phyloP scores from a whole-genome alignment of 1,284 basidiomycete species.

The Earliella scabrosa region DNA sequence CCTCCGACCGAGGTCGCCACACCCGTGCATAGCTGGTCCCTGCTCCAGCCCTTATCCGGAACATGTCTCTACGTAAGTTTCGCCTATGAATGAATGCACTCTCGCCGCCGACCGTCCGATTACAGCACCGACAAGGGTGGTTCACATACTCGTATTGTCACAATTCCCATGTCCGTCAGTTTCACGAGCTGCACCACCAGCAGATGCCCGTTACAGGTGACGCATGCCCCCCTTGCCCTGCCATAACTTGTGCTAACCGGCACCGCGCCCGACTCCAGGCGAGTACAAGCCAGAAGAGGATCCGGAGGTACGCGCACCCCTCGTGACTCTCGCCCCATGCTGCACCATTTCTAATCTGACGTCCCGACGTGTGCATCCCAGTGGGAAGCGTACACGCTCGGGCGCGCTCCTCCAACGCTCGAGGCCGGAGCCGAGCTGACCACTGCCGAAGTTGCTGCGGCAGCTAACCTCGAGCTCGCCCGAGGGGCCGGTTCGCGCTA shows the following conservation, averaged over 20 bases:
- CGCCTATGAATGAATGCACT: slow-evolving; percentile 9
- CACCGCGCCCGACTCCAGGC: slow-evolving; percentile 44
- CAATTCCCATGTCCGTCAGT: slow-evolving; percentile 87
- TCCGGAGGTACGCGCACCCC: slow-evolving; percentile 57
- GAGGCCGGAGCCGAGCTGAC: slow-evolving; percentile 69
- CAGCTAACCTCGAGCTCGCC: slow-evolving; percentile 74
- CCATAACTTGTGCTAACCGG: slow-evolving; percentile 27
- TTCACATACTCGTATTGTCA: slow-evolving; percentile 97
- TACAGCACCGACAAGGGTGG: slow-evolving; percentile 85
- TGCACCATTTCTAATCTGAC: slow-evolving; percentile 25
- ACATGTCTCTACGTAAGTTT: slow-evolving; percentile 79
- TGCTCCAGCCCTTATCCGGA: slow-evolving; percentile 76
- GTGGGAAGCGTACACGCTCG: slow-evolving; percentile 85
- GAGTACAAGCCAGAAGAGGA: slow-evolving; percentile 82
- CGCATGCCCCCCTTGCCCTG: slow-evolving; percentile 18
- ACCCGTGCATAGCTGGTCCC: slow-evolving; percentile 76
- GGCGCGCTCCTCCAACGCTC: slow-evolving; percentile 64
- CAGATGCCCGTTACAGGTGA: slow-evolving; percentile 70
- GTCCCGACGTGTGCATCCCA: slow-evolving; percentile 35
- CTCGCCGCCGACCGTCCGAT: slow-evolving; percentile 19
- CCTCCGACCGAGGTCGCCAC: slow-evolving; percentile 56
- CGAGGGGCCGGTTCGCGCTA: slow-evolving; percentile 83
- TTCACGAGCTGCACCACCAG: slow-evolving; percentile 68
- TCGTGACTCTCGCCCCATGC: slow-evolving; percentile 24
- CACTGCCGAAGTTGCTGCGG: slow-evolving; percentile 65